Percentiles rank a stretch among this genome's conserved stretches.
phyloP scores from a whole-genome alignment of 2,329 filamentous ascomycete species.

The Aspergillus terreus region DNA sequence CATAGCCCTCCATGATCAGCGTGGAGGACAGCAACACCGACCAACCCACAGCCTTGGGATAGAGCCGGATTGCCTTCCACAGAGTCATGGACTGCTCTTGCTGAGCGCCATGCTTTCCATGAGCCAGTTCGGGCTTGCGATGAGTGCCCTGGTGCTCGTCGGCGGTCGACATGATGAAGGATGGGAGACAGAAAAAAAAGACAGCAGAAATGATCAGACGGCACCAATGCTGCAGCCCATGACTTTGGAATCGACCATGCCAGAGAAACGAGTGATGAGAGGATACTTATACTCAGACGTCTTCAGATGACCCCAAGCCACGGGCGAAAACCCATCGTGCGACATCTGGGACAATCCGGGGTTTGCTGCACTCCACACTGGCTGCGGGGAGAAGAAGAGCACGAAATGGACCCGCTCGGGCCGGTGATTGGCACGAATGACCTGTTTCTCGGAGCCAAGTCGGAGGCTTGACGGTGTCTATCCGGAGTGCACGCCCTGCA shows the following conservation, averaged over 20 bases:
- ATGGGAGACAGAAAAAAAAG: neutral
- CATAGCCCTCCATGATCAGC: conserved; percentile 42
- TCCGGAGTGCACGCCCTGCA: conserved; percentile 1
- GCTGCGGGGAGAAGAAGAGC: neutral
- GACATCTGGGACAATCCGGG: neutral
- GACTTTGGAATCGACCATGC: neutral
- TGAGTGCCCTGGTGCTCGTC: neutral
- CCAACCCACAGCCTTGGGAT: conserved; percentile 36
- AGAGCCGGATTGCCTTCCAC: conserved; percentile 24
- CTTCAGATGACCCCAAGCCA: neutral
- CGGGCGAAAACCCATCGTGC: neutral
- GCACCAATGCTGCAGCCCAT: neutral
- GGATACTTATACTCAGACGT: neutral
- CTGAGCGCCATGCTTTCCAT: conserved; percentile 28
- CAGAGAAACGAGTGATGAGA: neutral
- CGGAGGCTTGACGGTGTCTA: conserved; percentile 13
- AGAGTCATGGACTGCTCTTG: conserved; percentile 34
- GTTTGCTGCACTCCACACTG: conserved; percentile 1
- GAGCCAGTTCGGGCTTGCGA: conserved; percentile 7
- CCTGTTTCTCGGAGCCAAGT: neutral
- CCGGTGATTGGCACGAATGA: neutral
- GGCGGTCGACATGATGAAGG: neutral
- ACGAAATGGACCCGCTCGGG: neutral
- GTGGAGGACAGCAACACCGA: conserved; percentile 33
- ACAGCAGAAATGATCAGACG: neutral